phyloP scores from a whole-genome alignment of 805 yeast species.

The Saturnispora besseyi region DNA sequence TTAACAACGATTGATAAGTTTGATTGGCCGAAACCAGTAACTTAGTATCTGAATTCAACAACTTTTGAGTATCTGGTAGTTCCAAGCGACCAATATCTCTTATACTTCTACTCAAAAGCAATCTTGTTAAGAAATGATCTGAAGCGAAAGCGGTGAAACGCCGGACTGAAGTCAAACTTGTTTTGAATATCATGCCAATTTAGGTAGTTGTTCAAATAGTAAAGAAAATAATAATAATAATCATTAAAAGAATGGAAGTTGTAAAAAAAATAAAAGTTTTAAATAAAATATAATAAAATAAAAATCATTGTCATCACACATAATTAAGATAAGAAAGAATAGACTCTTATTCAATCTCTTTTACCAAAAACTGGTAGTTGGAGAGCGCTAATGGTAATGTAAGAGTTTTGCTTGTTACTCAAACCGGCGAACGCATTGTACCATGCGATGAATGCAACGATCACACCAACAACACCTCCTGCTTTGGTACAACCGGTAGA shows the following conservation, averaged over 20 bases:
- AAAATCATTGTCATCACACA: not conserved
- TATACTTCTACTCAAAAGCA: not conserved
- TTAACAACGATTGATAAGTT: constrained; percentile 47
- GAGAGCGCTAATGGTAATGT: constrained; percentile 33
- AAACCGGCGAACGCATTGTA: constrained; percentile 66
- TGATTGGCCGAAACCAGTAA: constrained; percentile 33
- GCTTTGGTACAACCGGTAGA: constrained; percentile 34
- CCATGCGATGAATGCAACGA: constrained; percentile 56
- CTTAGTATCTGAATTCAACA: not conserved
- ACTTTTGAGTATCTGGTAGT: constrained; percentile 3
- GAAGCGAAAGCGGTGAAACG: not conserved
- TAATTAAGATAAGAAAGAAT: no score
- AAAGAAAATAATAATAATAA: no score
- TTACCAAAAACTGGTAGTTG: constrained; percentile 25
- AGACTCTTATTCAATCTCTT: constrained; percentile 1
- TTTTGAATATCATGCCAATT: no score
- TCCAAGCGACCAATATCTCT: not conserved
- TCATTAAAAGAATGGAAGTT: no score
- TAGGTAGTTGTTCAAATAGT: no score
- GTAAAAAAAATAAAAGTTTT: no score
- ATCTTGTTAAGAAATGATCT: not conserved
- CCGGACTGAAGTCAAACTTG: not conserved
- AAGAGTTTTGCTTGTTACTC: constrained; percentile 56
- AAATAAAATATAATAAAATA: not conserved
- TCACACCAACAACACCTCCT: constrained; percentile 58